Conservation (phyloP, 164 flowering plant genomes). For the Cinnamomum chago region DNA sequence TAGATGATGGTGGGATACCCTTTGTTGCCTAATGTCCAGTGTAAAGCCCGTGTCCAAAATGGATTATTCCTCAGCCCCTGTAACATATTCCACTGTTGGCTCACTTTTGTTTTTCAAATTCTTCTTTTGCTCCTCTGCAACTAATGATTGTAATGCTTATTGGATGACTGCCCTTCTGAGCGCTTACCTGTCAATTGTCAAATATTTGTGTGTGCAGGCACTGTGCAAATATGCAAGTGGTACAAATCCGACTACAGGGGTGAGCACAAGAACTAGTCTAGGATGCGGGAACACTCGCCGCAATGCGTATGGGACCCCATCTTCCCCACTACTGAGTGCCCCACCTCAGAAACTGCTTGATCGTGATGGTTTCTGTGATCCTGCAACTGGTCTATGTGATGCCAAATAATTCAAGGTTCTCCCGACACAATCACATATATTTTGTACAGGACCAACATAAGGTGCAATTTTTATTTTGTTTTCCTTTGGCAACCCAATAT, state of each 20-base stretch:
- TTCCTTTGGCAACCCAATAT: not conserved
- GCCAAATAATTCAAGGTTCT: constrained; percentile 33
- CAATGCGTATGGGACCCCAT: constrained; percentile 85
- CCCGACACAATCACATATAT: not conserved
- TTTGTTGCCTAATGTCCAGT: too few species aligned
- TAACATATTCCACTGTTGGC: not conserved
- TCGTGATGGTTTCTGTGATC: constrained; percentile 82
- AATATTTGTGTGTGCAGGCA: constrained; percentile 41
- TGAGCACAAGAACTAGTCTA: constrained; percentile 76
- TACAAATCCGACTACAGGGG: constrained; percentile 80
- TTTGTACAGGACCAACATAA: constrained; percentile 3
- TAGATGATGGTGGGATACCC: too few species aligned
- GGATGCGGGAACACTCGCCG: constrained; percentile 87
- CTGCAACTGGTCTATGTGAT: constrained; percentile 74
- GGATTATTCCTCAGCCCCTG: not conserved
- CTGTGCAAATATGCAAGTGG: constrained; percentile 97
- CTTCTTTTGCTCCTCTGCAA: too few species aligned
- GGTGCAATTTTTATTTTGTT: not conserved
- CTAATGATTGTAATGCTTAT: not conserved
- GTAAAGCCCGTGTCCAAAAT: too few species aligned
- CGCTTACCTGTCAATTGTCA: not conserved
- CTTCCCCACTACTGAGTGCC: constrained; percentile 88
- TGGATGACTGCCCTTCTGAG: not conserved
- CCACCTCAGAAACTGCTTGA: constrained; percentile 81
- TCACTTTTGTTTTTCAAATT: not conserved